Evolutionary conservation across 208 protist genomes (phyloP).

Genomic region (Vickermania ingenoplastis): DNA sequence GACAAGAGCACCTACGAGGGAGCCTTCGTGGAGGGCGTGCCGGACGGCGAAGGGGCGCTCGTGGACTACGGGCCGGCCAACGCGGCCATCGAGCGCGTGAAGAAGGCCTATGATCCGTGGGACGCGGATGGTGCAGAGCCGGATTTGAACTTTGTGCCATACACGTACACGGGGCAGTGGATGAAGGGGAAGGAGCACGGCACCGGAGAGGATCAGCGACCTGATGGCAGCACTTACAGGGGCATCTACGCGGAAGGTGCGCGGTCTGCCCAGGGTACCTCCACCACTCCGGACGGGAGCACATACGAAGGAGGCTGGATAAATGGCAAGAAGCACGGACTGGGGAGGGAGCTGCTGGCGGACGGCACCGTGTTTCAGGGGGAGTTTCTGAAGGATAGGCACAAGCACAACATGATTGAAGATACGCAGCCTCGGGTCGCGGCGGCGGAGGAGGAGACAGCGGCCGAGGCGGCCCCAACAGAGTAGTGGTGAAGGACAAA

Average conservation of each 20-base stretch:
- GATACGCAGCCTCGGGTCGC: too few relatives aligned
- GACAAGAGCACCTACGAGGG: slow-evolving; percentile 73
- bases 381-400: slow-evolving; percentile 77
- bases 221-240: slow-evolving; percentile 85
- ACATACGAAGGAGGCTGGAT: slow-evolving; percentile 77
- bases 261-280: slow-evolving; percentile 71
- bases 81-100: slow-evolving; percentile 69
- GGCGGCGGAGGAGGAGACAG: background rate
- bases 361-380: slow-evolving; percentile 84
- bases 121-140: background rate
- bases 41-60: background rate
- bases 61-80: background rate
- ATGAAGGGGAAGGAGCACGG: slow-evolving; percentile 85
- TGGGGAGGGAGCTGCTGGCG: slow-evolving; percentile 81
- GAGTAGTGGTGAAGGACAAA: background rate
- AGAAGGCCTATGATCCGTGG: background rate
- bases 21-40: slow-evolving; percentile 13
- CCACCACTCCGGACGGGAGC: slow-evolving; percentile 70
- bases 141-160: background rate
- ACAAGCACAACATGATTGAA: slow-evolving; percentile 6
- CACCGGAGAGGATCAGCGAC: slow-evolving; percentile 77
- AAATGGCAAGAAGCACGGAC: slow-evolving; percentile 82
- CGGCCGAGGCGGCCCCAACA: background rate
- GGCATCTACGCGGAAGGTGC: slow-evolving; percentile 73
- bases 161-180: slow-evolving; percentile 83